Evolutionary conservation across 2,329 filamentous ascomycete species (phyloP), one percentile per base, ranked within the genome.

Genomic region (Clarireedia sp.): DNA sequence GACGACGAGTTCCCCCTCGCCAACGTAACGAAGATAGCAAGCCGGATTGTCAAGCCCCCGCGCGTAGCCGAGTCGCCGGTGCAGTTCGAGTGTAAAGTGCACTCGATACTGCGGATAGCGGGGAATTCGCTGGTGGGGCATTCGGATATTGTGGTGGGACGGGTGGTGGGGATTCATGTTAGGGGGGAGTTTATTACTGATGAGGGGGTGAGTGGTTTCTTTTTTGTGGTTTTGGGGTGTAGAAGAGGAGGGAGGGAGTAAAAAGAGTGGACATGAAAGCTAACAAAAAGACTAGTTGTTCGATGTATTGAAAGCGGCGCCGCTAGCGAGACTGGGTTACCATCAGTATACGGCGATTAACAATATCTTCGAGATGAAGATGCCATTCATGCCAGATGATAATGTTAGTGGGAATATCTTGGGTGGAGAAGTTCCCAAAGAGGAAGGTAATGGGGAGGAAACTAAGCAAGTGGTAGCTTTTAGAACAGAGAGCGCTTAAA

Each of bases 311-410:
- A 60, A 59, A n/a, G 59, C 57, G 14, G 51, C 45, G 19, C 55
- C 55, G 2, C 26, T 61, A 7, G 59, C 59, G 17, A 47, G 57
- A 36, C 48, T 61, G 2, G 57, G 55, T 3, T 61, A 61, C 43
- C 55, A 59, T 38, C 59, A 61, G 24, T 58, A 60, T 23, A 61
- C 59, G 7, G 56, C 56, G 21, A 47, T 58, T n/a, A 57, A 51
- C 2, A 33, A 59, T 41, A 44, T 59, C 6, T 58, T 61, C 17
- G 56, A 60, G 3, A 56, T 58, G 56, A 38, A 55, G 19, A 55
- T 57, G 45, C 58, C 59, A 5, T 55, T 60, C 24, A 60, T 57
- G 59, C 55, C 58, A 23, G 54, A 56, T 60, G 56, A 63, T 55
- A 14, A 55, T 46, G 56, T 56, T 19, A 54, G 53, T 40, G 53